Conservation (phyloP, 768 basidiomycete genomes). For the Lactifluus subvellereus region DNA sequence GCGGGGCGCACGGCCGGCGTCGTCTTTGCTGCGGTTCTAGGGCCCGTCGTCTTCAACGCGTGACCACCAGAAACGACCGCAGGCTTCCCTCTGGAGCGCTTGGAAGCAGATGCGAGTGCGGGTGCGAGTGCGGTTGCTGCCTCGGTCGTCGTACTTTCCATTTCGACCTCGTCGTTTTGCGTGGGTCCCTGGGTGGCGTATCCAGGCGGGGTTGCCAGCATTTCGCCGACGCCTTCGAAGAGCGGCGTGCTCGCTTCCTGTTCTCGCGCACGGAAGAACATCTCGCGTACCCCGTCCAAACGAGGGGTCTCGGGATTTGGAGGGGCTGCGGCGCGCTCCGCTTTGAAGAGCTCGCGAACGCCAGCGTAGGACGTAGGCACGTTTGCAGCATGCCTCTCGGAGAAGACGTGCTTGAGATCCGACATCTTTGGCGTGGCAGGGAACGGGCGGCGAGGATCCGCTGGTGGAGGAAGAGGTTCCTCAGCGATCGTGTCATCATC, state of each 20-base stretch:
- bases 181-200: slow-evolving; percentile 21
- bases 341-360: slow-evolving; percentile 33
- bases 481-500: slow-evolving; percentile 16
- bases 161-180: slow-evolving; percentile 9
- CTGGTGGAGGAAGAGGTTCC: background rate
- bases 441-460: slow-evolving; percentile 10
- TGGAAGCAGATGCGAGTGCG: slow-evolving; percentile 1
- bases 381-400: slow-evolving; percentile 16
- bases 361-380: slow-evolving; percentile 29
- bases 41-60: background rate
- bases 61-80: background rate
- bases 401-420: slow-evolving; percentile 32
- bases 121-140: background rate
- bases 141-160: slow-evolving; percentile 7
- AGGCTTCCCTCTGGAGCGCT: slow-evolving; percentile 14
- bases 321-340: background rate
- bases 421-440: slow-evolving; percentile 31
- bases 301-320: slow-evolving; percentile 30
- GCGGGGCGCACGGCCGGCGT: background rate
- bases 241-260: slow-evolving; percentile 25
- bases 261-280: slow-evolving; percentile 28
- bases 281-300: slow-evolving; percentile 32
- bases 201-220: slow-evolving; percentile 31
- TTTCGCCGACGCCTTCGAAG: slow-evolving; percentile 30
- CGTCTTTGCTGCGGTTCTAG: background rate